Conservation (phyloP, 1,139 yeast species). For the Hansenula sp. region DNA sequence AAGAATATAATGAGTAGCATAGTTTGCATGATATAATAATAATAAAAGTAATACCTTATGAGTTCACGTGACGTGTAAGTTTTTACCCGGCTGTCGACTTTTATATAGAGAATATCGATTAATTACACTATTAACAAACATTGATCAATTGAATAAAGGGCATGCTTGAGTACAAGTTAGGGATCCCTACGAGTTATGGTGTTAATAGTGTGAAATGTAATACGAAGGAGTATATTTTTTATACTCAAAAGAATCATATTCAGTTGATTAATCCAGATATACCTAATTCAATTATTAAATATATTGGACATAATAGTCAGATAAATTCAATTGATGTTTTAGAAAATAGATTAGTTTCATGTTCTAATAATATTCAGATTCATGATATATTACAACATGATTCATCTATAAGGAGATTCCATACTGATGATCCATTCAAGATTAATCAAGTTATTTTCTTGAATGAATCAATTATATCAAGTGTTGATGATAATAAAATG, state of each 20-base stretch:
- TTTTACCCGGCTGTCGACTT: no score
- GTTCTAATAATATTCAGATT: constrained; percentile 11
- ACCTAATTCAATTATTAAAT: not conserved
- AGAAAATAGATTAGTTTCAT: constrained; percentile 4
- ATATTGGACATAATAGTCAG: constrained; percentile 1
- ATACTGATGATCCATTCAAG: constrained; percentile 5
- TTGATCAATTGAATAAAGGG: not conserved
- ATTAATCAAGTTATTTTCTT: constrained; percentile 10
- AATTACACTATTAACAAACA: no score
- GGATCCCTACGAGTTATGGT: not conserved
- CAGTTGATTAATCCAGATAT: constrained; percentile 1
- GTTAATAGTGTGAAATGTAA: not conserved
- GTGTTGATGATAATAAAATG: constrained; percentile 16
- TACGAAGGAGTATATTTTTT: not conserved
- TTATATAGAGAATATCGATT: no score
- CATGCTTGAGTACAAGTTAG: not conserved
- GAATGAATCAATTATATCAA: constrained; percentile 11
- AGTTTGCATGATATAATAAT: not conserved
- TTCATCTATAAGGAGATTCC: constrained; percentile 7
- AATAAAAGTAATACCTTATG: no score
- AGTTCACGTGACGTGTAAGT: no score
- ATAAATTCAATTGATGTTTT: constrained; percentile 6
- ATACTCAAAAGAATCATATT: constrained; percentile 2
- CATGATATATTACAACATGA: constrained; percentile 8
- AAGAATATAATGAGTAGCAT: not conserved